phyloP scores from a whole-genome alignment of 306 rosid species.

The Quercus rubra region DNA sequence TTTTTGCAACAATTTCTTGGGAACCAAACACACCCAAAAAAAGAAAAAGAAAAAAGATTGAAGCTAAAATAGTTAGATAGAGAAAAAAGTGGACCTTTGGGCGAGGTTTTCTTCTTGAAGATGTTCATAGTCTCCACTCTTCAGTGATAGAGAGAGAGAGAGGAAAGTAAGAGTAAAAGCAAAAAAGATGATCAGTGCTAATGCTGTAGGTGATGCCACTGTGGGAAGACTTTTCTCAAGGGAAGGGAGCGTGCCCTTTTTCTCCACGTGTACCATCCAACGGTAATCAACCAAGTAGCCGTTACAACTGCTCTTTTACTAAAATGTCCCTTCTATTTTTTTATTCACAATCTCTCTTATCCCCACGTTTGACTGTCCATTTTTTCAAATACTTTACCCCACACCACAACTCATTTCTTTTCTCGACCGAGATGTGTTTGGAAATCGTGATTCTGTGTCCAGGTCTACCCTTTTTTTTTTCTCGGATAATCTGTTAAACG shows the following conservation, averaged over 20 bases:
- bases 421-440: no score
- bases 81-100: constrained; percentile 53
- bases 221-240: no score
- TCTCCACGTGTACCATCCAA: constrained; percentile 28
- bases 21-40: no score
- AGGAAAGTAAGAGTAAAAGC: no score
- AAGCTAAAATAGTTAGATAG: constrained; percentile 12
- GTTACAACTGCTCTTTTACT: constrained; percentile 27
- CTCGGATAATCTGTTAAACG: no score
- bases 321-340: background rate
- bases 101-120: constrained; percentile 95
- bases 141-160: background rate
- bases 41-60: background rate
- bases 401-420: no score
- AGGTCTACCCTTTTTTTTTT: no score
- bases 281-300: constrained; percentile 54
- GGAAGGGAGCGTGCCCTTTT: constrained; percentile 32
- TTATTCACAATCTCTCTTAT: background rate
- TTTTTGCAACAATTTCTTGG: no score
- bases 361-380: background rate
- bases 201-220: no score
- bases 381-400: no score
- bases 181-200: no score
- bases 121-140: constrained; percentile 43
- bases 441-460: no score